A percentile compares a stretch with the other conserved stretches of the same genome.
phyloP scores from a whole-genome alignment of 202 grass and related monocot genomes.

The Schoenoplectus tabernaemontani region DNA sequence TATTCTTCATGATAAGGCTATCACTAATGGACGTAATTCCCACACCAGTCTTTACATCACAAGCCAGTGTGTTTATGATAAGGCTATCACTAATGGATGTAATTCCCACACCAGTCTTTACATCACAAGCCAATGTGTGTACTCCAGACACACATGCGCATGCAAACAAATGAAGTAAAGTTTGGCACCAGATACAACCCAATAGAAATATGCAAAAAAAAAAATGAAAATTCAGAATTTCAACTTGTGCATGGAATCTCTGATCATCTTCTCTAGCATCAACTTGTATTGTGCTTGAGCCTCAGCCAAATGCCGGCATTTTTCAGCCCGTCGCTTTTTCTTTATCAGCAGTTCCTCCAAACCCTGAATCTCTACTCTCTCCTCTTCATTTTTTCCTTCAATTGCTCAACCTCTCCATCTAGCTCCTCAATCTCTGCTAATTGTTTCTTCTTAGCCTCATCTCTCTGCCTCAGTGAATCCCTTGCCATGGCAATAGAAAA shows the following conservation, averaged over 20 bases:
- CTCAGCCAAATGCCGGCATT: slow-evolving; percentile 64
- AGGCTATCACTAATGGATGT: background rate
- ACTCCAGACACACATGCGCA: background rate
- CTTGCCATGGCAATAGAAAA: slow-evolving; percentile 79
- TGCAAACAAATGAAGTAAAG: background rate
- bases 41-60: background rate
- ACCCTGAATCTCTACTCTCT: slow-evolving; percentile 51
- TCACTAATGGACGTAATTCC: background rate
- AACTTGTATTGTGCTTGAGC: slow-evolving; percentile 84
- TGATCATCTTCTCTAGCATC: slow-evolving; percentile 96
- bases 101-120: background rate
- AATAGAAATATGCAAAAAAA: background rate
- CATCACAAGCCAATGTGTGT: background rate
- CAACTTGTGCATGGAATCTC: slow-evolving; percentile 87
- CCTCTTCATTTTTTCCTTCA: slow-evolving; percentile 65
- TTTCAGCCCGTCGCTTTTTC: slow-evolving; percentile 55
- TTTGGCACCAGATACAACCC: background rate
- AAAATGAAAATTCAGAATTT: background rate
- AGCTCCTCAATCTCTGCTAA: slow-evolving; percentile 53
- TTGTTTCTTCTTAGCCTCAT: slow-evolving; percentile 68
- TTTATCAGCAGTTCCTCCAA: slow-evolving; percentile 68
- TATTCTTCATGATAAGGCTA: background rate
- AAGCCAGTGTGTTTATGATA: background rate
- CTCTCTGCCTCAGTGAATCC: slow-evolving; percentile 75
- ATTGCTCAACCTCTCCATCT: slow-evolving; percentile 48